These are phyloP conservation scores for Sarocladiaceae sp. DNA, from an alignment of 2,329 filamentous ascomycete species.

Conservation along the genomic window DNA sequence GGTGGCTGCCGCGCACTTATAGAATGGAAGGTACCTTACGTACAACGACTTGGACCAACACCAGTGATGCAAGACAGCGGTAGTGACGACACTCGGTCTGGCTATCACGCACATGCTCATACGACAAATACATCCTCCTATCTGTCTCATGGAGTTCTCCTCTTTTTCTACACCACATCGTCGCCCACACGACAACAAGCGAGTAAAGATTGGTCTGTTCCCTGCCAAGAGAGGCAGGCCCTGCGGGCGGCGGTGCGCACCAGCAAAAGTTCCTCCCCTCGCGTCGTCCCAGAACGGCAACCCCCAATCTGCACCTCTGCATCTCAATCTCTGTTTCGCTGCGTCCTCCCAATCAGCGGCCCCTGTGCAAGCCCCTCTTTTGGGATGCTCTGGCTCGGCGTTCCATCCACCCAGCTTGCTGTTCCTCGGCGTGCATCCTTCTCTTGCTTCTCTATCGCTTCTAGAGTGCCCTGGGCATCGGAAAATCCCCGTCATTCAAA, in stretches of 20 bases:
- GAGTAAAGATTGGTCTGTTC: neutral
- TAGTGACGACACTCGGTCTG: neutral
- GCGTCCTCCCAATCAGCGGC: neutral
- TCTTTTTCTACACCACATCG: neutral
- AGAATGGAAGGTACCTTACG: no score
- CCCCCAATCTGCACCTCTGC: conserved; percentile 9
- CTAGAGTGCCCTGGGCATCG: neutral
- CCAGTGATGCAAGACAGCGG: no score
- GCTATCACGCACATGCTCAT: neutral
- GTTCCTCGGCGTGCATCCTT: no score
- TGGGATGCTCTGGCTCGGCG: no score
- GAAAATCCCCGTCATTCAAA: neutral
- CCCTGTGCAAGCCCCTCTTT: neutral
- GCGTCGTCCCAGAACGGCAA: conserved; percentile 11
- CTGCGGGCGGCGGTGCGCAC: conserved; percentile 10
- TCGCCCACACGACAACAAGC: neutral
- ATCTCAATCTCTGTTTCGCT: conserved; percentile 6
- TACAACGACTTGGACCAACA: no score
- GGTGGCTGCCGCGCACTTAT: no score
- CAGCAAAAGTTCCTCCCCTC: conserved; percentile 14
- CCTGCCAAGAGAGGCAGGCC: conserved; percentile 1
- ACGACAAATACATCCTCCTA: neutral
- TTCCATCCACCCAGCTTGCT: no score
- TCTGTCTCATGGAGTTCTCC: neutral
- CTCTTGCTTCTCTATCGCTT: neutral